phyloP scores from a whole-genome alignment of 2,329 filamentous ascomycete genomes.

The Scedosporium aurantiacum region DNA sequence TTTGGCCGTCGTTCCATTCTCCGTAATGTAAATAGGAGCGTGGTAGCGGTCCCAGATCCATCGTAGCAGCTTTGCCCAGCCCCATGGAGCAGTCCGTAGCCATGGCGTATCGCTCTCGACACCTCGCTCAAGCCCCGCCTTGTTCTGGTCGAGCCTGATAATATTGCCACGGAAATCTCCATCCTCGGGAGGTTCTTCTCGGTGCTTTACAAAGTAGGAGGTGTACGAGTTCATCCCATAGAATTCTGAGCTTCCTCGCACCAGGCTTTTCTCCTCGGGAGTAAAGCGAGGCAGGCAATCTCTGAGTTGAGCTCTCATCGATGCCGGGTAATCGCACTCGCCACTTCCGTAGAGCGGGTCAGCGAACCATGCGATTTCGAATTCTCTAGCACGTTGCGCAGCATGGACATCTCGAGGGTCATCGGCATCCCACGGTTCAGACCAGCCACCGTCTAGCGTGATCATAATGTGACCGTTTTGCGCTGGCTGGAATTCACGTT shows the following conservation, averaged over 20 bases:
- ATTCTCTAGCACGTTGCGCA: conserved; percentile 27
- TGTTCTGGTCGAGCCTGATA: conserved; percentile 23
- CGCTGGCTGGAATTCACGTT: conserved; percentile 23
- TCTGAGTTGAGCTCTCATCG: conserved; percentile 21
- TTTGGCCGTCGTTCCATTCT: conserved; percentile 29
- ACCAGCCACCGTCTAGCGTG: conserved; percentile 30
- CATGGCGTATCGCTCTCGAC: conserved; percentile 26
- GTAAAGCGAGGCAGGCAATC: conserved; percentile 20
- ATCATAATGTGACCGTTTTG: conserved; percentile 29
- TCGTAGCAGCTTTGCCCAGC: conserved; percentile 24
- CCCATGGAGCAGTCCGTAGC: conserved; percentile 26
- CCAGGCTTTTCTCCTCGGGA: conserved; percentile 24
- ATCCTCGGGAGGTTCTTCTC: conserved; percentile 21
- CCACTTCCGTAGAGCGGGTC: conserved; percentile 23
- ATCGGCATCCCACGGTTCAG: conserved; percentile 25
- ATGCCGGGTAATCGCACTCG: conserved; percentile 27
- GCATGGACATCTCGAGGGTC: conserved; percentile 24
- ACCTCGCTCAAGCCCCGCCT: conserved; percentile 20
- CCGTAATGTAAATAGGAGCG: conserved; percentile 29
- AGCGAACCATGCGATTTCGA: conserved; percentile 31
- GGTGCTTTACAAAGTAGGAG: conserved; percentile 25
- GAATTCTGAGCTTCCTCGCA: conserved; percentile 25
- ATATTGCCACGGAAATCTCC: conserved; percentile 29
- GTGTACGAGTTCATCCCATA: conserved; percentile 34
- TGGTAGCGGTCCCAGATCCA: conserved; percentile 30